Evolutionary conservation across 2,329 filamentous ascomycete species (phyloP), one percentile per base, ranked within the genome.

Genomic region (Hymenoscyphus repandus): DNA sequence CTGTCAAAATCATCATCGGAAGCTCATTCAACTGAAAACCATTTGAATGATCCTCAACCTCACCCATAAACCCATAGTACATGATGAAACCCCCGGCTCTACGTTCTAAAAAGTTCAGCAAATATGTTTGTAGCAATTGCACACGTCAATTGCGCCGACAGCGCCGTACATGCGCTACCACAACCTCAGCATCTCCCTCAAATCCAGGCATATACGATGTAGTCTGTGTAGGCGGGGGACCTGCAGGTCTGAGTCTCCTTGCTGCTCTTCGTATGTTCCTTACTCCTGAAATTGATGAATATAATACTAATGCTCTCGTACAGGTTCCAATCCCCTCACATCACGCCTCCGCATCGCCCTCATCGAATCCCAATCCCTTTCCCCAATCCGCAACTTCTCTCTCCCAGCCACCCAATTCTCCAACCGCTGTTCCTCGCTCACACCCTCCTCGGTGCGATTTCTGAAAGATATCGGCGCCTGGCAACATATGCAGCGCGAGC

Each of bases 341-440:
- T 81, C 85, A 30, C 76, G 82, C 55, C 81, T 99, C 22, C 88
- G 86, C 62, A 79, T 96, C 39, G 93, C 92, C 53, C 82, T 99
- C 53, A 80, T 99, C 62, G 93, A 99, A 74, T 85, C 85, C 33
- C 91, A 96, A 70, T 85, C 95, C 65, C 80, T 99, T 32, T 73
- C 77, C 59, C 87, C 85, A 62, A 77, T 80, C 47, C 79, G 79
- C 45, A 71, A 78, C 20, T 90, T 85, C 75, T 80, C 79, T 47
- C 80, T 87, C 6, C 80, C 83, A 2, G 68, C 79, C 6, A 79
- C 80, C 47, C 76, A 81, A 60, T 99, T 85, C 73, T 96, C 92
- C 53, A 97, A 99, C 72, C 85, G 93, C 64, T 96, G 92, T 72
- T 96, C 89, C 73, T 97, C 92, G 45, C 77, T 99, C 50, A 99